These are phyloP conservation scores for Colletotrichum tanaceti DNA, from an alignment of 2,329 filamentous ascomycete genomes.

Conservation along the genomic window DNA sequence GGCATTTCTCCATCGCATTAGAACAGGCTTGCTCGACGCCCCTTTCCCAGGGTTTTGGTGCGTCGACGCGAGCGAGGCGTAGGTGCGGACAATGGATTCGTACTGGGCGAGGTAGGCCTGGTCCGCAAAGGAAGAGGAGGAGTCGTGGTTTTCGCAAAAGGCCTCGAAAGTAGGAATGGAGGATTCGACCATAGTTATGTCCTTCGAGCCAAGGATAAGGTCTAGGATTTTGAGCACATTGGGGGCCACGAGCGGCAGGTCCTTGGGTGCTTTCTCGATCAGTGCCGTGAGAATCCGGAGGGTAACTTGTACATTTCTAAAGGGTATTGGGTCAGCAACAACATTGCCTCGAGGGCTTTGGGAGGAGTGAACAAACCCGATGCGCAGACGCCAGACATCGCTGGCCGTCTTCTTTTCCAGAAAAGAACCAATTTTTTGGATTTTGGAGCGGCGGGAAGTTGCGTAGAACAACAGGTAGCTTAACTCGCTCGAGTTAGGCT, in stretches of 20 bases:
- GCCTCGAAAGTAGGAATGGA: conserved; percentile 87
- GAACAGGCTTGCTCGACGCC: conserved; percentile 75
- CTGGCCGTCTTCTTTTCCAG: conserved; percentile 92
- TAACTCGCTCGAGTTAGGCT: conserved; percentile 95
- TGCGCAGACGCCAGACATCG: conserved; percentile 89
- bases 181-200: conserved; percentile 93
- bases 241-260: conserved; percentile 87
- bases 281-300: conserved; percentile 91
- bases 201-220: conserved; percentile 83
- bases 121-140: conserved; percentile 85
- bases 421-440: conserved; percentile 95
- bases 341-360: background rate
- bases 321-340: conserved; percentile 10
- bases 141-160: conserved; percentile 90
- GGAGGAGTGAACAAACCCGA: conserved; percentile 71
- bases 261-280: conserved; percentile 91
- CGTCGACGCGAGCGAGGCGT: conserved; percentile 82
- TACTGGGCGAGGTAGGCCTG: conserved; percentile 86
- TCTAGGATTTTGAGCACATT: conserved; percentile 87
- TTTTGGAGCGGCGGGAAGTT: conserved; percentile 91
- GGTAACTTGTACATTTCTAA: conserved; percentile 91
- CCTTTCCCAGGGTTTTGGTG: conserved; percentile 63
- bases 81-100: conserved; percentile 81
- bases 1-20: conserved; percentile 80
- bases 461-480: conserved; percentile 98